phyloP scores from a whole-genome alignment of 805 yeast genomes.

The Starmerella sirachaensis region DNA sequence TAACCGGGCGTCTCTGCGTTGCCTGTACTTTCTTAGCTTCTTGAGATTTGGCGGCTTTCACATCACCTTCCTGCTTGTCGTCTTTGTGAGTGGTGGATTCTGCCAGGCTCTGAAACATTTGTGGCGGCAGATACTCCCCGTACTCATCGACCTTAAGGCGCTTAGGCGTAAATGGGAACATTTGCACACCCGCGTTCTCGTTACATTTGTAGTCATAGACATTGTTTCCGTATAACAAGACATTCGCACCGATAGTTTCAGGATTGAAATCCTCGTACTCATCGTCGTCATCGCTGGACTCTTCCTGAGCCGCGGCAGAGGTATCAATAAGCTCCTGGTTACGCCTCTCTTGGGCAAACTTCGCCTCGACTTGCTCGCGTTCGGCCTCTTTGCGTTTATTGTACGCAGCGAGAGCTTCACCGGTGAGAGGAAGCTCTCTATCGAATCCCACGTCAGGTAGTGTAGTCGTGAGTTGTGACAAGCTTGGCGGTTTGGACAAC shows the following conservation, averaged over 20 bases:
- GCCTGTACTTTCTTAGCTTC: not conserved
- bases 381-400: constrained; percentile 20
- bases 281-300: constrained; percentile 25
- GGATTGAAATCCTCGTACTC: constrained; percentile 27
- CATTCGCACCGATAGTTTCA: constrained; percentile 21
- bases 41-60: not conserved
- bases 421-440: constrained; percentile 27
- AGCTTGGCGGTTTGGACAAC: constrained; percentile 16
- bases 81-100: constrained; percentile 1
- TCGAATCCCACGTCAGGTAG: constrained; percentile 9
- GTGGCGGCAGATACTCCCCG: constrained; percentile 60
- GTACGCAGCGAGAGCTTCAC: constrained; percentile 28
- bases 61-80: not conserved
- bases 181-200: constrained; percentile 28
- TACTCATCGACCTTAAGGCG: constrained; percentile 69
- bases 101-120: constrained; percentile 6
- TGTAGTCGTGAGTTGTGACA: constrained; percentile 11
- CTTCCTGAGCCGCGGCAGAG: constrained; percentile 26
- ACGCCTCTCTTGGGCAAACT: constrained; percentile 29
- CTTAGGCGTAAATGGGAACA: constrained; percentile 64
- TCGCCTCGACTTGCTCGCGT: constrained; percentile 20
- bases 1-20: constrained; percentile 40
- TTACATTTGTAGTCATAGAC: constrained; percentile 34
- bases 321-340: constrained; percentile 31
- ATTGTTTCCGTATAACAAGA: constrained; percentile 24